Conservation (phyloP, 2,329 filamentous ascomycete genomes). For the Verticillium longisporum region DNA sequence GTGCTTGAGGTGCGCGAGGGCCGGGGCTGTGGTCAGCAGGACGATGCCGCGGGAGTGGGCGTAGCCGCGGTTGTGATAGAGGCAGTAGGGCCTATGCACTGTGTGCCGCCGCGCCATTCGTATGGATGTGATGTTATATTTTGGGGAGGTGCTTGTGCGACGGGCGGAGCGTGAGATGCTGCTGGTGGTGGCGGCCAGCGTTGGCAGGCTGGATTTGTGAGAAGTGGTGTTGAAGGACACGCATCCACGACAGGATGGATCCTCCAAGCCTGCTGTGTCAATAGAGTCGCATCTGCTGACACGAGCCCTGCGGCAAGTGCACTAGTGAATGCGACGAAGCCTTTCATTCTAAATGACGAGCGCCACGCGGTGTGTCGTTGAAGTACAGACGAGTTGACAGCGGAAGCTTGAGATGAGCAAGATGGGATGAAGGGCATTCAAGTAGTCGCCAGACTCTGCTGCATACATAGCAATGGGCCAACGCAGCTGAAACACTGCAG, state of each 20-base stretch:
- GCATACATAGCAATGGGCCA: background rate
- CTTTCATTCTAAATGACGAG: background rate
- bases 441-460: background rate
- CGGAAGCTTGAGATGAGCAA: background rate
- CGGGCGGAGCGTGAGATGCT: background rate
- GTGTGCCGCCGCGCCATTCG: slow-evolving; percentile 8
- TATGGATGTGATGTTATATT: background rate
- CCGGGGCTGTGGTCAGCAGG: slow-evolving; percentile 25
- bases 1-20: slow-evolving; percentile 4
- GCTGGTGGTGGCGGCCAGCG: background rate
- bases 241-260: background rate
- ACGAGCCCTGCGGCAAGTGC: background rate
- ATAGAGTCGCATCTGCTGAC: background rate
- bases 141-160: background rate
- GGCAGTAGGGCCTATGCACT: slow-evolving; percentile 18
- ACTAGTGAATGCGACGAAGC: background rate
- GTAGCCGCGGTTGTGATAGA: slow-evolving; percentile 26
- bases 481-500: background rate
- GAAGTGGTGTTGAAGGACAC: background rate
- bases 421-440: background rate
- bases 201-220: background rate
- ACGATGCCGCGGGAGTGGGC: slow-evolving; percentile 29
- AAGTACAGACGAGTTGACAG: background rate
- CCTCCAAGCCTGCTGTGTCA: background rate
- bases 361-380: background rate